These are phyloP conservation scores for Metroxylon sagu DNA, from an alignment of 176 grass and related monocot species.

Conservation along the genomic window DNA sequence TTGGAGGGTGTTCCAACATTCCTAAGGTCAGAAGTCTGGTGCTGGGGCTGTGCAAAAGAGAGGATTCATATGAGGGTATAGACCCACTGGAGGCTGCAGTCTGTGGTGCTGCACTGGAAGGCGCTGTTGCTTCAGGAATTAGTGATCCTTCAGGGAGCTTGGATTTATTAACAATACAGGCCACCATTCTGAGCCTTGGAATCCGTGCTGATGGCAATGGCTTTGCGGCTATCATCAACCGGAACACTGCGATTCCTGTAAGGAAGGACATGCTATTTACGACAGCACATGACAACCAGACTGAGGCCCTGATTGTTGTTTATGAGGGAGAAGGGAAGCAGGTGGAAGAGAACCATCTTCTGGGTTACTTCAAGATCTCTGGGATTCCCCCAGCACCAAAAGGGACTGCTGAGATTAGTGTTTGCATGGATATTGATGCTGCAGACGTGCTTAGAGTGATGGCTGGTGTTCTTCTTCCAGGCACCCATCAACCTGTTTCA, in stretches of 20 bases:
- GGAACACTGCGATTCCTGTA: constrained; percentile 47
- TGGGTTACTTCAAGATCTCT: constrained; percentile 60
- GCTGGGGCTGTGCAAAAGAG: constrained; percentile 43
- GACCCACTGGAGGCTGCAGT: constrained; percentile 54
- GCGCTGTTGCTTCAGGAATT: constrained; percentile 51
- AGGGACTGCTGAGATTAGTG: constrained; percentile 41
- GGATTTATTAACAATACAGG: constrained; percentile 55
- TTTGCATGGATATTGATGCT: constrained; percentile 67
- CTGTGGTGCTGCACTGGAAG: constrained; percentile 53
- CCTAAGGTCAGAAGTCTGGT: constrained; percentile 48
- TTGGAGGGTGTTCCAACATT: constrained; percentile 55
- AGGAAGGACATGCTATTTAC: constrained; percentile 54
- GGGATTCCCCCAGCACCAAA: constrained; percentile 35
- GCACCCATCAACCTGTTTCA: background rate
- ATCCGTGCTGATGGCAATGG: constrained; percentile 22
- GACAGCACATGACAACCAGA: constrained; percentile 39
- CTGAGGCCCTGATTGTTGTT: constrained; percentile 43
- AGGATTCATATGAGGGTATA: constrained; percentile 26
- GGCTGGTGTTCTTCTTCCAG: constrained; percentile 23
- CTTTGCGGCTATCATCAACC: constrained; percentile 29
- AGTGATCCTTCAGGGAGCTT: constrained; percentile 42
- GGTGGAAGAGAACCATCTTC: constrained; percentile 43
- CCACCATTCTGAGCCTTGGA: constrained; percentile 46
- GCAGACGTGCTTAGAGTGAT: constrained; percentile 42
- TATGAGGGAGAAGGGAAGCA: constrained; percentile 49